Base-by-base conservation (phyloP, 371 early-diverging fungal species). In the Mortierella polycephala region DNA sequence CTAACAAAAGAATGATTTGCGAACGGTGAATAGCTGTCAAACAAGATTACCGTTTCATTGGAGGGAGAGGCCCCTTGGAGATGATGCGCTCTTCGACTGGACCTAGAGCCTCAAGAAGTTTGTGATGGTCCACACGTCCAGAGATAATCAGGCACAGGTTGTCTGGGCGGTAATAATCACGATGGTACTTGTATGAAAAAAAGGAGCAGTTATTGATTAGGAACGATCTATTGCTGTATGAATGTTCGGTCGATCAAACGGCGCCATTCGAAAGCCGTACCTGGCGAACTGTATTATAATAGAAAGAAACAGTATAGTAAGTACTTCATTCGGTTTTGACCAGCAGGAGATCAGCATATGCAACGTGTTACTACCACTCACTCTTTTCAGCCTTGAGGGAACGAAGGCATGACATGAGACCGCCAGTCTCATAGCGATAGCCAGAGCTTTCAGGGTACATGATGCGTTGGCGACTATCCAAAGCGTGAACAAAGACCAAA, bases 391-490 rank as follows among this genome's bases (percentile, higher is more conserved):
- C 89, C 46, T 81, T 73, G n/a, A 91, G 81, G 5, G 88, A 85
- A 46, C 91, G 83, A n/a, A 91, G 81, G 61, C 85, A 79, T 53
- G 88, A 87, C 91, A 91, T 91, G 30, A 90, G 69, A 2, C 91
- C 91, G 46, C 91, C 91, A 2, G 91, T 91, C 59, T 89, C 90
- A 59, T 84, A 86, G 49, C 90, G 85, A 65, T 91, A 91, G 0
- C 91, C 91, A 73, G 87, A 88, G 14, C 74, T 82, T 57, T 87
- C 86, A 7, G 91, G 90, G 61, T 88, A 90, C 75, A 91, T 83
- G 54, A 87, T 72, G 61, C 88, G 83, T 51, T 86, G 84, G 82
- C 89, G 85, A 37, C 87, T 76, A 59, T 62, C 60, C 9, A 58
- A 62, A 57, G 62, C 30, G 23, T 52, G 30, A 23, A n/a, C 12